A percentile compares a stretch with the other conserved stretches of the same genome.
phyloP scores from a whole-genome alignment of 2,329 filamentous ascomycete species.

The Didymella arachidicola region DNA sequence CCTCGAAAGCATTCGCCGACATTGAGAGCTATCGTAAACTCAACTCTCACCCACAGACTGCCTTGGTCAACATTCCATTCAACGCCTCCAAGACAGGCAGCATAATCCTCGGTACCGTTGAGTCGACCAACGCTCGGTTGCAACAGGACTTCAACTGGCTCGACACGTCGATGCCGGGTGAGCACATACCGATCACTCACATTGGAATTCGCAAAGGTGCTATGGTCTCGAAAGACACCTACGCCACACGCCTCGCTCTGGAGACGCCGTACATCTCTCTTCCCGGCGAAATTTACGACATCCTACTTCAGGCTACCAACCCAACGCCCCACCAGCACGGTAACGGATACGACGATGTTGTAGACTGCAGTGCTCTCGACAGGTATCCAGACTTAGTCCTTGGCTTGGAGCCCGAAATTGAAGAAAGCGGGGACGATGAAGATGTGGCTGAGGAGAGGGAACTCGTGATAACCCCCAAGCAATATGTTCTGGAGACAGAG shows the following conservation, averaged over 20 bases:
- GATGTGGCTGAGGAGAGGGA: slow-evolving; percentile 12
- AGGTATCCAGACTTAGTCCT: slow-evolving; percentile 31
- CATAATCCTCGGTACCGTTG: slow-evolving; percentile 1
- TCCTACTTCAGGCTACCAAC: slow-evolving; percentile 26
- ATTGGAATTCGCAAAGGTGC: slow-evolving; percentile 30
- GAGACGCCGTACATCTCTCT: slow-evolving; percentile 26
- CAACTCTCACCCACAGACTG: slow-evolving; percentile 4
- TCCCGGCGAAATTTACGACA: slow-evolving; percentile 25
- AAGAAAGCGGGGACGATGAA: slow-evolving; percentile 8
- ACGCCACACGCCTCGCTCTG: slow-evolving; percentile 20
- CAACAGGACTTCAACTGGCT: slow-evolving; percentile 9
- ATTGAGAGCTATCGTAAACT: slow-evolving; percentile 2
- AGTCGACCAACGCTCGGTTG: neutral
- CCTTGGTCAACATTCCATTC: slow-evolving; percentile 14
- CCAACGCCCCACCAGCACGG: slow-evolving; percentile 5
- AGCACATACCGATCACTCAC: slow-evolving; percentile 18
- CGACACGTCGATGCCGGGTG: slow-evolving; percentile 12
- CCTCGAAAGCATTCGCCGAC: slow-evolving; percentile 1
- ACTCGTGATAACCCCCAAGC: slow-evolving; percentile 25
- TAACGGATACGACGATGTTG: slow-evolving; percentile 11
- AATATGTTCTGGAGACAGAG: slow-evolving; percentile 26
- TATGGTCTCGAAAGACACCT: slow-evolving; percentile 21
- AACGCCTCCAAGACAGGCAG: slow-evolving; percentile 2
- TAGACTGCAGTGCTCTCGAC: slow-evolving; percentile 22
- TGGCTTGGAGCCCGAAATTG: slow-evolving; percentile 19